These are phyloP conservation scores for Lactarius deliciosus DNA, from an alignment of 768 basidiomycete genomes.

Conservation along the genomic window DNA sequence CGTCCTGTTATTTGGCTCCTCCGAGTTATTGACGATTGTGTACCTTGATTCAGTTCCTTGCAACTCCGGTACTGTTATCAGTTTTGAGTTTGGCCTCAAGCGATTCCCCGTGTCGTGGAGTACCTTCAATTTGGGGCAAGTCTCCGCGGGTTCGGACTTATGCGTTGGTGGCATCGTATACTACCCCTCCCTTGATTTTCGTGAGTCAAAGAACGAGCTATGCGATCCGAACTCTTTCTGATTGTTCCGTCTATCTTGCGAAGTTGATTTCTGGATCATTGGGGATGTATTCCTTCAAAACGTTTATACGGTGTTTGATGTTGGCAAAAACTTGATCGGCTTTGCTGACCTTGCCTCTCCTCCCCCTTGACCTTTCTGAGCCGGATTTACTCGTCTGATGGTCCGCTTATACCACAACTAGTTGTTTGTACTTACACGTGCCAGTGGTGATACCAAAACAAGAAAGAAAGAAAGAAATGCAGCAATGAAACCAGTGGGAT, in stretches of 20 bases:
- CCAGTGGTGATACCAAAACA: neutral
- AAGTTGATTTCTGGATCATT: conserved; percentile 14
- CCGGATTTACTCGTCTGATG: neutral
- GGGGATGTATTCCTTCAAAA: conserved; percentile 1
- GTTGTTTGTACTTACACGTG: neutral
- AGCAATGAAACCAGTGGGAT: too few species aligned
- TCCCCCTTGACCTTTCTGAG: neutral
- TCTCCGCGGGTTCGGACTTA: too few species aligned
- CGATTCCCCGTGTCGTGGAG: neutral
- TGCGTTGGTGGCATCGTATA: conserved; percentile 9
- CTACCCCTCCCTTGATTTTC: conserved; percentile 2
- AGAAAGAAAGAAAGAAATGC: too few species aligned
- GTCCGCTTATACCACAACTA: neutral
- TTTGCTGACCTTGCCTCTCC: conserved; percentile 9
- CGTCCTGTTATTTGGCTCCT: neutral
- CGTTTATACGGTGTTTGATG: conserved; percentile 15
- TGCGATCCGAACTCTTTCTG: neutral
- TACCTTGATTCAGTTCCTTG: conserved; percentile 3
- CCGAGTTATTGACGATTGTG: neutral
- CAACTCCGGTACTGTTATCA: neutral
- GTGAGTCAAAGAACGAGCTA: conserved; percentile 3
- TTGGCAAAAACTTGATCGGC: conserved; percentile 4
- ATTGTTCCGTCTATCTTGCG: neutral
- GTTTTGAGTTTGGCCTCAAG: neutral
- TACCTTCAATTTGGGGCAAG: neutral